Percentiles rank a stretch among this genome's conserved stretches.
These are phyloP conservation scores for Rubia yunnanensis DNA, from an alignment of 257 asterid species.

Conservation along the genomic window DNA sequence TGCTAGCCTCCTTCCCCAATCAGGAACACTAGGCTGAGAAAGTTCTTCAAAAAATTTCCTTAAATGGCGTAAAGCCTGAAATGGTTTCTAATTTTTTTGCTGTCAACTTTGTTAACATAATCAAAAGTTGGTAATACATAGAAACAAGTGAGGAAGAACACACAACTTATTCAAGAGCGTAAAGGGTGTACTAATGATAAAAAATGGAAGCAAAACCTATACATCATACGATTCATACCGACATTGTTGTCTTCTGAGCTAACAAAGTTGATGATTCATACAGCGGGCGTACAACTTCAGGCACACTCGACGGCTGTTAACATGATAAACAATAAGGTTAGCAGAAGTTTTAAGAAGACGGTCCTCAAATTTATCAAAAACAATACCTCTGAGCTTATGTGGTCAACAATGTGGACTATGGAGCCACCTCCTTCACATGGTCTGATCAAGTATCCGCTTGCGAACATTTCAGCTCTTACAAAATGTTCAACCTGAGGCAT, in stretches of 20 bases:
- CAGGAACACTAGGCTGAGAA: slow-evolving; percentile 69
- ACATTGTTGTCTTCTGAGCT: slow-evolving; percentile 86
- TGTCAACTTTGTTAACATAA: not conserved
- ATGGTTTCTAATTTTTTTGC: not conserved
- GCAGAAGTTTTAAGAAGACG: not conserved
- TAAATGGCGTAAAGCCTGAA: slow-evolving; percentile 83
- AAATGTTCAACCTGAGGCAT: slow-evolving; percentile 89
- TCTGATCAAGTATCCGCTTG: slow-evolving; percentile 91
- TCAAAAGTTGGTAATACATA: too few species aligned
- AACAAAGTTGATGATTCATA: slow-evolving; percentile 83
- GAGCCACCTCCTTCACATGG: slow-evolving; percentile 99
- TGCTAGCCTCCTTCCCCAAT: slow-evolving; percentile 96
- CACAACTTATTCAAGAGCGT: not conserved
- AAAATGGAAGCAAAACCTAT: too few species aligned
- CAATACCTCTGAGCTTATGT: slow-evolving; percentile 83
- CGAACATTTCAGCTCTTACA: slow-evolving; percentile 81
- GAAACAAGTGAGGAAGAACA: not conserved
- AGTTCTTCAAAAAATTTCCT: slow-evolving; percentile 86
- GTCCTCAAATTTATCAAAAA: not conserved
- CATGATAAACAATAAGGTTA: not conserved
- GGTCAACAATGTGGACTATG: slow-evolving; percentile 85
- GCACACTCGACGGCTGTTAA: slow-evolving; percentile 89
- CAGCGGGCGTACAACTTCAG: slow-evolving; percentile 86
- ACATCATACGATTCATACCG: too few species aligned
- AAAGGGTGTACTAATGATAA: too few species aligned